Evolutionary conservation across 306 rosid genomes (phyloP).

Genomic region (Mimosa pudica): DNA sequence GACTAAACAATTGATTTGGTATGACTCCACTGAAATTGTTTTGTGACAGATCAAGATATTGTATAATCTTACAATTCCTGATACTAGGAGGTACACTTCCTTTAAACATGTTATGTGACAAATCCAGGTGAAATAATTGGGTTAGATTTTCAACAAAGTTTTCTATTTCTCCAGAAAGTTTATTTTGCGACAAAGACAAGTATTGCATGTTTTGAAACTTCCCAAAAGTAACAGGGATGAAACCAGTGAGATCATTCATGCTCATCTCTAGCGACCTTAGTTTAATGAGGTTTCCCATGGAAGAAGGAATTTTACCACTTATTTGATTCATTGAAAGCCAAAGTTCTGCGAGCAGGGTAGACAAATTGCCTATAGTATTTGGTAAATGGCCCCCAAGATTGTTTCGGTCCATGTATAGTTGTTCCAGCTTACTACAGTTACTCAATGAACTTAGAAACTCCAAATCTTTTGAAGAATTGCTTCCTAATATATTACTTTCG

Average conservation of each 20-base stretch:
- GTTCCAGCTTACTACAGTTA: neutral
- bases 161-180: too few species aligned
- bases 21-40: neutral
- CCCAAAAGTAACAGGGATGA: too few species aligned
- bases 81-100: neutral
- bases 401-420: fast-evolving
- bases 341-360: neutral
- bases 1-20: neutral
- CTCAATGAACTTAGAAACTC: neutral
- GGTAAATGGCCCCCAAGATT: neutral
- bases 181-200: too few species aligned
- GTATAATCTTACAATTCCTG: neutral
- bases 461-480: neutral
- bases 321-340: neutral
- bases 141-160: neutral
- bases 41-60: neutral
- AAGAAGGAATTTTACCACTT: neutral
- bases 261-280: too few species aligned
- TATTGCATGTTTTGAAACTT: too few species aligned
- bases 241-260: too few species aligned
- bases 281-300: neutral
- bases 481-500: neutral
- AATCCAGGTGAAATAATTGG: neutral
- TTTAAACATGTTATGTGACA: neutral
- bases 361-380: too few species aligned